Evolutionary conservation across 306 rosid species (phyloP).

Genomic region (Prunus armeniaca): DNA sequence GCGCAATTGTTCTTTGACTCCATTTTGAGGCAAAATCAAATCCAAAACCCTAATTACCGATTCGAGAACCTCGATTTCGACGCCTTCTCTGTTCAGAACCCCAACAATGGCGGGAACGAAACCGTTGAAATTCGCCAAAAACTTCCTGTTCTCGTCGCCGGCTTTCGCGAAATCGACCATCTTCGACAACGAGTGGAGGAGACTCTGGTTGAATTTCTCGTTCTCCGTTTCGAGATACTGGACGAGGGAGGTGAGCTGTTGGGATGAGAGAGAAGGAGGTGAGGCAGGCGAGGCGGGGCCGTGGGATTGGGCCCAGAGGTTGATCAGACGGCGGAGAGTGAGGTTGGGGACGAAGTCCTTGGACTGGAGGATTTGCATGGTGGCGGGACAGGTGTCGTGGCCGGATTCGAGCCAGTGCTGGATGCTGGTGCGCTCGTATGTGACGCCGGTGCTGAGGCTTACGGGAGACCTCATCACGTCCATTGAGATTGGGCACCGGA

Average conservation of each 20-base stretch:
- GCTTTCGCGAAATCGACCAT: slow-evolving; percentile 25
- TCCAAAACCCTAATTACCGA: slow-evolving; percentile 27
- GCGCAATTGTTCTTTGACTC: slow-evolving; percentile 23
- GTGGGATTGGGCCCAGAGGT: slow-evolving; percentile 46
- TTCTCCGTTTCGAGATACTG: not conserved
- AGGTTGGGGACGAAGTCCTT: slow-evolving; percentile 59
- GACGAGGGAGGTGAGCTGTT: slow-evolving; percentile 26
- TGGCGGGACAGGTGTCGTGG: slow-evolving; percentile 63
- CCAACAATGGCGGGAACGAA: slow-evolving; percentile 33
- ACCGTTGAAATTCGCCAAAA: slow-evolving; percentile 28
- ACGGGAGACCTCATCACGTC: slow-evolving; percentile 65
- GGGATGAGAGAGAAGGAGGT: slow-evolving; percentile 14
- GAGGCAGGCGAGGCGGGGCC: slow-evolving; percentile 26
- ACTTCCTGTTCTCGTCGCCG: slow-evolving; percentile 29
- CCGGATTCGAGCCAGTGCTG: slow-evolving; percentile 60
- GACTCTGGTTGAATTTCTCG: slow-evolving; percentile 8
- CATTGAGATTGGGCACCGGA: slow-evolving; percentile 60
- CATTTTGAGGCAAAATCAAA: slow-evolving; percentile 19
- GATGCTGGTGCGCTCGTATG: slow-evolving; percentile 65
- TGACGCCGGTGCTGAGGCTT: slow-evolving; percentile 64
- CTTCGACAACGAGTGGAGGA: slow-evolving; percentile 14
- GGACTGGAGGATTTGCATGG: slow-evolving; percentile 56
- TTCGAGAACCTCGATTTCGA: slow-evolving; percentile 23
- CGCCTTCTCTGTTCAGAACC: slow-evolving; percentile 19
- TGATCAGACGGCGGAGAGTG: slow-evolving; percentile 53